Evolutionary conservation across 1,284 basidiomycete genomes (phyloP).

Genomic region (Mycena citricolor): DNA sequence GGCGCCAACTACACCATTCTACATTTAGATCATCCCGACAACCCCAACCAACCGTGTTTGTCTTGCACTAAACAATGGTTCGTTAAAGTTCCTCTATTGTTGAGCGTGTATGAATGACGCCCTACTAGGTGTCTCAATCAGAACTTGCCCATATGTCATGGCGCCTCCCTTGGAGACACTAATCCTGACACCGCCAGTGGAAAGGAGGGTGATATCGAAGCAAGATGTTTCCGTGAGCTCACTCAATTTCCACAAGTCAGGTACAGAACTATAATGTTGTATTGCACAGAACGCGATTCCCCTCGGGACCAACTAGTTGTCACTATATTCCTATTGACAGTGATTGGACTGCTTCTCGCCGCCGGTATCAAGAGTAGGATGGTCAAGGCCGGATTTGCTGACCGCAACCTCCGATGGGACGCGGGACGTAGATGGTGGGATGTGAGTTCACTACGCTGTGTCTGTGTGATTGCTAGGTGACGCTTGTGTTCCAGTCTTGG

Average conservation of each 20-base stretch:
- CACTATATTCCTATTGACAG: slow-evolving; percentile 82
- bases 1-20: slow-evolving; percentile 84
- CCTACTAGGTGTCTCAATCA: slow-evolving; percentile 95
- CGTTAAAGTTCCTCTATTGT: too few relatives aligned
- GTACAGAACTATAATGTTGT: neutral
- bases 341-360: slow-evolving; percentile 79
- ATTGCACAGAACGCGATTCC: slow-evolving; percentile 60
- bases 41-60: slow-evolving; percentile 85
- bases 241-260: slow-evolving; percentile 4
- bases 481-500: slow-evolving; percentile 47
- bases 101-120: too few relatives aligned
- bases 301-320: slow-evolving; percentile 90
- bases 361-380: slow-evolving; percentile 83
- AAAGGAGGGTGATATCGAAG: slow-evolving; percentile 95
- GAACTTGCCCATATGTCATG: slow-evolving; percentile 83
- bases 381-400: slow-evolving; percentile 66
- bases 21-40: slow-evolving; percentile 77
- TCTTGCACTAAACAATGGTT: slow-evolving; percentile 94
- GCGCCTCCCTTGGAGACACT: slow-evolving; percentile 81
- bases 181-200: slow-evolving; percentile 92
- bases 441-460: slow-evolving; percentile 42
- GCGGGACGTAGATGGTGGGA: slow-evolving; percentile 75
- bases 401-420: slow-evolving; percentile 61
- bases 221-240: slow-evolving; percentile 89
- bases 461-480: slow-evolving; percentile 1